A percentile compares a stretch with the other conserved stretches of the same genome.
Evolutionary conservation across 1,284 basidiomycete genomes (phyloP).

Genomic region (Ceratorhiza oryzae-sativae): DNA sequence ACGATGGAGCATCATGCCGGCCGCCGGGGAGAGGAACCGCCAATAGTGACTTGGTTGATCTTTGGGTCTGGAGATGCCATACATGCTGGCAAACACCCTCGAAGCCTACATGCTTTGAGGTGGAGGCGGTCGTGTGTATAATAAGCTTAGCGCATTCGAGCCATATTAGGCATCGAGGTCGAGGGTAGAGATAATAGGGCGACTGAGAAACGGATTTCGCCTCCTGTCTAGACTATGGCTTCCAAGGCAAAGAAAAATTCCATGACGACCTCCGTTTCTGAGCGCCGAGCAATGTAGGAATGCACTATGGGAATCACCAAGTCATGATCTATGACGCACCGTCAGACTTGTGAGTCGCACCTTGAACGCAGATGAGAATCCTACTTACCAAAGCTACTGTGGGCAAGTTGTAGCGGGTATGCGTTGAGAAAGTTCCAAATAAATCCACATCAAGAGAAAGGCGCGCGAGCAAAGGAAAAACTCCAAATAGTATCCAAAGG

Average conservation of each 20-base stretch:
- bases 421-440: background rate
- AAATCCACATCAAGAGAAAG: background rate
- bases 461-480: background rate
- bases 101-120: background rate
- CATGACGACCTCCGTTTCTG: background rate
- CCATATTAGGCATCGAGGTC: background rate
- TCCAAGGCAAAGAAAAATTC: background rate
- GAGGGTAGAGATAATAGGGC: background rate
- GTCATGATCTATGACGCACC: background rate
- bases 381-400: background rate
- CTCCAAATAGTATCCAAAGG: too few relatives aligned
- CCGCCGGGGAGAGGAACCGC: background rate
- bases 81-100: background rate
- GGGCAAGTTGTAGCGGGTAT: background rate
- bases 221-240: background rate
- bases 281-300: background rate
- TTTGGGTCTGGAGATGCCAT: background rate
- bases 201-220: background rate
- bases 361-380: slow-evolving; percentile 9
- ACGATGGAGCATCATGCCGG: background rate
- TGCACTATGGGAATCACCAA: background rate
- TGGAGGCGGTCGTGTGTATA: background rate
- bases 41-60: background rate
- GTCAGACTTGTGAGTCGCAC: background rate
- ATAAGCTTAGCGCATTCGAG: background rate